These are phyloP conservation scores for Erythrobasidium yunnanense DNA, from an alignment of 768 basidiomycete species.

Conservation along the genomic window DNA sequence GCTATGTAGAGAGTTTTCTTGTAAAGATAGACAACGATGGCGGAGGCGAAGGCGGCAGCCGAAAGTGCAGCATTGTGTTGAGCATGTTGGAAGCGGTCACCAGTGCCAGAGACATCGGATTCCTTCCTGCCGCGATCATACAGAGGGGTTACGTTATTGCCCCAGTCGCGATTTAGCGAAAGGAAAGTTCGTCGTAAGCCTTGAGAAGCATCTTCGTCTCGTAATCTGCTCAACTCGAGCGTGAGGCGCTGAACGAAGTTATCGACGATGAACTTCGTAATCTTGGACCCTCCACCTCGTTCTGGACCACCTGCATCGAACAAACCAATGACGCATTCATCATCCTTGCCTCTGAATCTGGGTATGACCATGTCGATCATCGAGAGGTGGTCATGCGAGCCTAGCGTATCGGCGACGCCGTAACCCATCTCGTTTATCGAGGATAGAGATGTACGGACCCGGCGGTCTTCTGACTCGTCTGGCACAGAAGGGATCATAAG, in stretches of 20 bases:
- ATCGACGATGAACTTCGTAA: constrained; percentile 77
- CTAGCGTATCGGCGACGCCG: constrained; percentile 87
- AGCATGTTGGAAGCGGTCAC: constrained; percentile 31
- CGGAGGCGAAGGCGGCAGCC: constrained; percentile 63
- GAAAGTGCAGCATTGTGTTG: constrained; percentile 30
- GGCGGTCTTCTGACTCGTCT: constrained; percentile 63
- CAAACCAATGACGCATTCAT: constrained; percentile 89
- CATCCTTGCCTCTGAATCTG: constrained; percentile 62
- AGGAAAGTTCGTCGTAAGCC: constrained; percentile 81
- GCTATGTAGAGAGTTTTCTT: constrained; percentile 74
- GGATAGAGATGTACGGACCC: constrained; percentile 79
- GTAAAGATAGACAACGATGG: constrained; percentile 72
- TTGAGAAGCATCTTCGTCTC: constrained; percentile 54
- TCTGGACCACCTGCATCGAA: constrained; percentile 51
- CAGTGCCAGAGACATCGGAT: constrained; percentile 17
- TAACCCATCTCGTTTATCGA: constrained; percentile 87
- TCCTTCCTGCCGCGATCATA: constrained; percentile 6
- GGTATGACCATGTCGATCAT: constrained; percentile 89
- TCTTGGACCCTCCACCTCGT: constrained; percentile 41
- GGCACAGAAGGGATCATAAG: constrained; percentile 50
- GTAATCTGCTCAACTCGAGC: constrained; percentile 50
- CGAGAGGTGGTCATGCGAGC: constrained; percentile 59
- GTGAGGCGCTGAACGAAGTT: constrained; percentile 59
- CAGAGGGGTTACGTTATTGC: constrained; percentile 49
- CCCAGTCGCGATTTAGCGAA: constrained; percentile 66